Conservation (phyloP, 345 rosid genomes). For the Eucalyptus polyanthemos region DNA sequence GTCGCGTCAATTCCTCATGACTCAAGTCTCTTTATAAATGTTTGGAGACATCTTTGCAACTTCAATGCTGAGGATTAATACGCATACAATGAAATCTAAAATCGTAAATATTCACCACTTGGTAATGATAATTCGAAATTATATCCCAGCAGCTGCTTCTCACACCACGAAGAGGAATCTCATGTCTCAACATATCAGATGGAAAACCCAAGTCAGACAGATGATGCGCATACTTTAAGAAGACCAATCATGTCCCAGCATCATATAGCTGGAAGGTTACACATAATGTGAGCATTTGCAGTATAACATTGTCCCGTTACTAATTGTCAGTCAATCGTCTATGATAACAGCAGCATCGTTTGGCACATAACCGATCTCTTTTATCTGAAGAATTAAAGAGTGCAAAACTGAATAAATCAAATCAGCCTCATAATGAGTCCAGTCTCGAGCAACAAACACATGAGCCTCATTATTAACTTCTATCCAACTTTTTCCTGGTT, state of each 20-base stretch:
- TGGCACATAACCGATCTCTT: conserved; percentile 10
- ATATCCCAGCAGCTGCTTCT: neutral
- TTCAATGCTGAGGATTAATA: neutral
- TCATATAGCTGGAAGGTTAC: neutral
- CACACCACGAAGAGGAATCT: neutral
- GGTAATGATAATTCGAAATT: neutral
- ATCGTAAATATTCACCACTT: neutral
- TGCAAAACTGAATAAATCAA: conserved; percentile 25
- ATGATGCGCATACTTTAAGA: neutral
- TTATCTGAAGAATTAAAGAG: conserved; percentile 35
- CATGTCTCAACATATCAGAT: neutral
- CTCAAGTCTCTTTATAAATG: neutral
- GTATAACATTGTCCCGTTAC: neutral
- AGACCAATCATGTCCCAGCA: neutral
- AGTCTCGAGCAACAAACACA: conserved; percentile 45
- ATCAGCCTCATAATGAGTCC: conserved; percentile 18
- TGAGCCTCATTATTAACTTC: conserved; percentile 20
- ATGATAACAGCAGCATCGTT: neutral
- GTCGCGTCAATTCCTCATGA: neutral
- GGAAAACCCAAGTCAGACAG: neutral
- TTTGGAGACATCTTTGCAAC: neutral
- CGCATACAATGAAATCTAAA: neutral
- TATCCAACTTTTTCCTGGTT: conserved; percentile 70
- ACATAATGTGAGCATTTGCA: neutral
- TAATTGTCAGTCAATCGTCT: neutral